Evolutionary conservation across 305 asterid species (phyloP).

Genomic region (Euphrasia arctica): DNA sequence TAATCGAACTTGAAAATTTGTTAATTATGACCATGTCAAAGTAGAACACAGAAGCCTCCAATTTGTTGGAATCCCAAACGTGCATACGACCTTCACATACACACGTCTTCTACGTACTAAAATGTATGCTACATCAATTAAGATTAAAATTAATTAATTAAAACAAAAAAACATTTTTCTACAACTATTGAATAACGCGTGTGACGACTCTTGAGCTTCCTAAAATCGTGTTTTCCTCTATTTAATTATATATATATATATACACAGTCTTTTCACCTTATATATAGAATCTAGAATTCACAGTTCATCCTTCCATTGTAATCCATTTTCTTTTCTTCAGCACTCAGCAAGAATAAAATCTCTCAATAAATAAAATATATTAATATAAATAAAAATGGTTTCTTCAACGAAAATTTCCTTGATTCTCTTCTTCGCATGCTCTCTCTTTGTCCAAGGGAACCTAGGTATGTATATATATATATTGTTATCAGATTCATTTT

Average conservation of each 20-base stretch:
- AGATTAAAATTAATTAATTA: background rate
- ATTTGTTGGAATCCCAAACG: slow-evolving; percentile 25
- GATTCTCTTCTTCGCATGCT: slow-evolving; percentile 53
- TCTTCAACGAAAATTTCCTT: slow-evolving; percentile 43
- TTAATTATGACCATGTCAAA: slow-evolving; percentile 22
- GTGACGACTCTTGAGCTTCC: slow-evolving; percentile 16
- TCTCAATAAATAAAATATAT: slow-evolving; percentile 9
- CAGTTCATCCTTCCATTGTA: background rate
- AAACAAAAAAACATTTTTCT: too few relatives aligned
- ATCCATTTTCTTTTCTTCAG: background rate
- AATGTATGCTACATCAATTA: too few relatives aligned
- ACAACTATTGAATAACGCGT: slow-evolving; percentile 16
- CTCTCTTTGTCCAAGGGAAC: slow-evolving; percentile 51
- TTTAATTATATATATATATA: background rate
- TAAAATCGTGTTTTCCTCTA: slow-evolving; percentile 8
- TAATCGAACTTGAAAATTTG: background rate
- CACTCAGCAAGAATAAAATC: background rate
- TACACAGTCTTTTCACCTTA: slow-evolving; percentile 1
- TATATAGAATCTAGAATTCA: slow-evolving; percentile 23
- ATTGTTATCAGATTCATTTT: background rate
- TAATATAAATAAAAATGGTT: slow-evolving; percentile 31
- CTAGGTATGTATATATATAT: slow-evolving; percentile 37
- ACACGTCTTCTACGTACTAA: background rate
- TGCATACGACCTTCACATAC: slow-evolving; percentile 29
- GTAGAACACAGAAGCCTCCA: slow-evolving; percentile 27